phyloP scores from a whole-genome alignment of 768 basidiomycete genomes.

The Pleurotus pulmonarius region DNA sequence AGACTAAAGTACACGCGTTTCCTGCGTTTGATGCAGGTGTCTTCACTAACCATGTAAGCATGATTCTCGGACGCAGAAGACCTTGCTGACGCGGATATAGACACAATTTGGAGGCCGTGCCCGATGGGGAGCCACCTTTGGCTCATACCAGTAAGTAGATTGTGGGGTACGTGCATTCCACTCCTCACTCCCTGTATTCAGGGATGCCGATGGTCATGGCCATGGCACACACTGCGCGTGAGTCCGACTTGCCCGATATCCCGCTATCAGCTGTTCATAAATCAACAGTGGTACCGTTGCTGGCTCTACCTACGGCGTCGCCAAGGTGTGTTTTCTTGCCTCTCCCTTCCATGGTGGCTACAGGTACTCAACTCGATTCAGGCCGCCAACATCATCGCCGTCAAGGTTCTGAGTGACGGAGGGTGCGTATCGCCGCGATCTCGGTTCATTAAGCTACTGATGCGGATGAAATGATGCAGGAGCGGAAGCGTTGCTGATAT shows the following conservation, averaged over 20 bases:
- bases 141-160: constrained; percentile 14
- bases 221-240: constrained; percentile 41
- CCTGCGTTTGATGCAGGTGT: constrained; percentile 13
- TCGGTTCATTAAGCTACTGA: not conserved
- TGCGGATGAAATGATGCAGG: not conserved
- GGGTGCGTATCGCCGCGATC: constrained; percentile 19
- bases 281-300: constrained; percentile 26
- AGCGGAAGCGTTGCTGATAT: constrained; percentile 18
- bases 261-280: not conserved
- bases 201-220: constrained; percentile 32
- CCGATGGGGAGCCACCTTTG: constrained; percentile 34
- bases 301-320: constrained; percentile 30
- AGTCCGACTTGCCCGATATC: constrained; percentile 10
- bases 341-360: not conserved
- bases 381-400: constrained; percentile 30
- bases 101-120: constrained; percentile 39
- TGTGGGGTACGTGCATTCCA: not conserved
- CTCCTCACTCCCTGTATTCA: not conserved
- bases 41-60: constrained; percentile 20
- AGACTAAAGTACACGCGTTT: not conserved
- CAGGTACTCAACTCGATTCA: constrained; percentile 13
- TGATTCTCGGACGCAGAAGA: not conserved
- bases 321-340: constrained; percentile 15
- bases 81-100: constrained; percentile 11
- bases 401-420: constrained; percentile 35